A percentile compares a stretch with the other conserved stretches of the same genome.
phyloP scores from a whole-genome alignment of 331 rosid genomes.

The Malus hybrid region DNA sequence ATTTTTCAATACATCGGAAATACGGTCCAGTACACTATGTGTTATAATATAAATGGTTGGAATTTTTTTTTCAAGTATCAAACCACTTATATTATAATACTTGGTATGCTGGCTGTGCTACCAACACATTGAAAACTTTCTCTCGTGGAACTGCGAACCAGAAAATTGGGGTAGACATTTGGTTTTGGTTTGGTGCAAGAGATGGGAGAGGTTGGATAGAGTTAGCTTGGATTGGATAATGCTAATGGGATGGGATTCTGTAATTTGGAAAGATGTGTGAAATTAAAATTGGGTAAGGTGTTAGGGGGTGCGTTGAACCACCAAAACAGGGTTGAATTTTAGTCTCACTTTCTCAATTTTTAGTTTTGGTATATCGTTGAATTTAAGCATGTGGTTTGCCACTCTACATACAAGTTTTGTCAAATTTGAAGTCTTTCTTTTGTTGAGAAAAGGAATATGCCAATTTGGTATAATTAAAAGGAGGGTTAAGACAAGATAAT shows the following conservation, averaged over 20 bases:
- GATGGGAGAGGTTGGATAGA: conserved; percentile 13
- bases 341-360: conserved; percentile 15
- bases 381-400: background rate
- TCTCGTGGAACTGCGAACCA: background rate
- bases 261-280: conserved; percentile 25
- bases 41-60: too few relatives aligned
- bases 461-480: background rate
- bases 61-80: too few relatives aligned
- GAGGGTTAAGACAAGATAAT: too few relatives aligned
- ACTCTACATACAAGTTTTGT: background rate
- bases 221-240: conserved; percentile 16
- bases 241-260: conserved; percentile 28
- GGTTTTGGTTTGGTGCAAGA: conserved; percentile 33
- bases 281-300: background rate
- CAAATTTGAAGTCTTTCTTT: background rate
- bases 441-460: background rate
- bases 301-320: conserved; percentile 41
- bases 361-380: conserved; percentile 4
- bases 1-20: too few relatives aligned
- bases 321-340: conserved; percentile 54
- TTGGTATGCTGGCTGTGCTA: too few relatives aligned
- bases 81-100: too few relatives aligned
- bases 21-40: too few relatives aligned
- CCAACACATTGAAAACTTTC: too few relatives aligned
- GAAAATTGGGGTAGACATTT: background rate